Evolutionary conservation across 257 asterid species (phyloP).

Genomic region (Thymus quinquecostatus): DNA sequence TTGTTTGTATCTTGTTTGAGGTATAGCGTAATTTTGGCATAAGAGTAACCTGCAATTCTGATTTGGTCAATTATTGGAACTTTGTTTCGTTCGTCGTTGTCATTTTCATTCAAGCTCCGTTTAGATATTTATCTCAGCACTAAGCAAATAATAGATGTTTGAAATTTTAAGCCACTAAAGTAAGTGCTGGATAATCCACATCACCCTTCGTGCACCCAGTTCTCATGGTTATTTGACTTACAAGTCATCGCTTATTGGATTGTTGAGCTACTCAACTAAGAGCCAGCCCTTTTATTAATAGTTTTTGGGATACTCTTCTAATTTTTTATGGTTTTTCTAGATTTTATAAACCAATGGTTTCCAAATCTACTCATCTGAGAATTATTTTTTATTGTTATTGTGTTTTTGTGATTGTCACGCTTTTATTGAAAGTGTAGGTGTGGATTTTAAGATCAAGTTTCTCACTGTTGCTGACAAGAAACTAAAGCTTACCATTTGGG

Average conservation of each 20-base stretch:
- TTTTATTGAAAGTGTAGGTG: constrained; percentile 50
- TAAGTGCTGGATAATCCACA: constrained; percentile 22
- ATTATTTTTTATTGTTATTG: constrained; percentile 1
- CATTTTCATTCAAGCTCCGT: constrained; percentile 25
- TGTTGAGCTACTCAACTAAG: not conserved
- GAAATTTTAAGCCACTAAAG: constrained; percentile 16
- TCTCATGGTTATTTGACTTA: constrained; percentile 15
- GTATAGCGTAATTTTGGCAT: constrained; percentile 29
- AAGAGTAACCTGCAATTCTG: constrained; percentile 31
- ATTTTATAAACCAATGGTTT: not conserved
- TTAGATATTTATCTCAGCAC: constrained; percentile 23
- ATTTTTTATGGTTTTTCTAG: constrained; percentile 2
- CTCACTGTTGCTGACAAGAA: constrained; percentile 78
- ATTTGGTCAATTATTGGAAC: constrained; percentile 12
- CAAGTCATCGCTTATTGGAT: constrained; percentile 3
- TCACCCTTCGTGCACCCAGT: constrained; percentile 11
- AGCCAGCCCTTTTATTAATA: not conserved
- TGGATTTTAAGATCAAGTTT: constrained; percentile 88
- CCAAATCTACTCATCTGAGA: constrained; percentile 7
- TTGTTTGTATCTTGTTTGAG: constrained; percentile 27
- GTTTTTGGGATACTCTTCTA: not conserved
- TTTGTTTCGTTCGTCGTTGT: constrained; percentile 20
- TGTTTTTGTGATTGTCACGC: not conserved
- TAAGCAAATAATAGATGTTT: constrained; percentile 7
- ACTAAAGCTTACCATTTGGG: constrained; percentile 95